Evolutionary conservation across 2,329 filamentous ascomycete genomes (phyloP), one percentile per base, ranked within the genome.

Genomic region (Plenodomus tracheiphilus): DNA sequence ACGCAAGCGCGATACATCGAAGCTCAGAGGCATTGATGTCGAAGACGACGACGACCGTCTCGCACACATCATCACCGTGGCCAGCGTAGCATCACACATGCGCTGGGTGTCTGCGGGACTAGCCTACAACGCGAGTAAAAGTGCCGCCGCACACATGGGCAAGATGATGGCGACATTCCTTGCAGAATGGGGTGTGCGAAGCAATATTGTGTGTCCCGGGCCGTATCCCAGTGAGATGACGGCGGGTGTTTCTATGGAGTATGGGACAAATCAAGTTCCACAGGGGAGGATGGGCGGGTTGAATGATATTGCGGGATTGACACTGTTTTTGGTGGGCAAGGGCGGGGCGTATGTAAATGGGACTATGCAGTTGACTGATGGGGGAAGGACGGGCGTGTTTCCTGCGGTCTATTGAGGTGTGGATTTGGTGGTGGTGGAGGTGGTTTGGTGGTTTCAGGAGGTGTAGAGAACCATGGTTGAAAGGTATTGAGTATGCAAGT

Each of bases 311-410:
- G 75, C 75, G 0, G 79, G 76, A 13, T 68, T 79, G 15, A 71
- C 80, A 2, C 48, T 81, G 32, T 83, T 80, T 51, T 65, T 83
- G 44, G 75, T 80, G 9, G 75, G 77, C 2, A 78, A 76, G 35
- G 76, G 75, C 5, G 79, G 79, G 1, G 73, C 72, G 11, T 84
- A 83, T 64, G 71, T 79, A 42, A 84, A 84, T 64, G 82, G 82
- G 0, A 75, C 70, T 46, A 71, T 80, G 15, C 73, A 79, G 43
- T 63, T 81, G 2, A 72, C 74, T 7, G 77, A 79, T 65, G 77
- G 77, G 1, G 77, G 77, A 5, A 66, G 75, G 44, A 45, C 69
- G 41, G 50, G 61, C 0, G 66, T 72, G 8, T 68, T 66, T 42
- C 71, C 71, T 4, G 54, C 60, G 19, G 66, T 62, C 1, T 74